A percentile compares a stretch with the other conserved stretches of the same genome.
phyloP scores from a whole-genome alignment of 225 moss, liverwort and hornwort genomes.

The Thuidium tamariscinum region DNA sequence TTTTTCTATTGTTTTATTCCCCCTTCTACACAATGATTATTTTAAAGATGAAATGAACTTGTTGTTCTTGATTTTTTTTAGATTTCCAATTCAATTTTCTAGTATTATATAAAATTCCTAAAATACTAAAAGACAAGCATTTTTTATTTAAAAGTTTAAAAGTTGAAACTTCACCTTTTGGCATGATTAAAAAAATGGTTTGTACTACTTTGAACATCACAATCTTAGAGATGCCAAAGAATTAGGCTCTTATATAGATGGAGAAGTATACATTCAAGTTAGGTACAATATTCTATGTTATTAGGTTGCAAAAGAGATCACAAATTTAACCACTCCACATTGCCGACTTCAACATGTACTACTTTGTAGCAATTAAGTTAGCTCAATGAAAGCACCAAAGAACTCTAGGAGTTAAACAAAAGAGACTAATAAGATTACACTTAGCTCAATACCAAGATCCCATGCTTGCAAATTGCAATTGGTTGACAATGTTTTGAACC shows the following conservation, averaged over 20 bases:
- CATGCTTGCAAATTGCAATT: neutral
- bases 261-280: neutral
- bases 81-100: neutral
- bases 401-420: neutral
- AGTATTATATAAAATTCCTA: neutral
- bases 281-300: neutral
- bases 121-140: fast-evolving
- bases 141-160: neutral
- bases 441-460: neutral
- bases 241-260: neutral
- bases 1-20: neutral
- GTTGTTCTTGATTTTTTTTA: neutral
- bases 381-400: neutral
- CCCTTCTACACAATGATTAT: neutral
- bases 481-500: neutral
- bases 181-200: neutral
- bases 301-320: neutral
- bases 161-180: neutral
- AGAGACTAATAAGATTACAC: neutral
- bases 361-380: too few relatives aligned
- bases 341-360: neutral
- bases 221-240: neutral
- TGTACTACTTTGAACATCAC: too few relatives aligned
- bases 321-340: neutral
- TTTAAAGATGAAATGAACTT: neutral